phyloP scores from a whole-genome alignment of 148 eudicot species.

The Persicaria maculosa region DNA sequence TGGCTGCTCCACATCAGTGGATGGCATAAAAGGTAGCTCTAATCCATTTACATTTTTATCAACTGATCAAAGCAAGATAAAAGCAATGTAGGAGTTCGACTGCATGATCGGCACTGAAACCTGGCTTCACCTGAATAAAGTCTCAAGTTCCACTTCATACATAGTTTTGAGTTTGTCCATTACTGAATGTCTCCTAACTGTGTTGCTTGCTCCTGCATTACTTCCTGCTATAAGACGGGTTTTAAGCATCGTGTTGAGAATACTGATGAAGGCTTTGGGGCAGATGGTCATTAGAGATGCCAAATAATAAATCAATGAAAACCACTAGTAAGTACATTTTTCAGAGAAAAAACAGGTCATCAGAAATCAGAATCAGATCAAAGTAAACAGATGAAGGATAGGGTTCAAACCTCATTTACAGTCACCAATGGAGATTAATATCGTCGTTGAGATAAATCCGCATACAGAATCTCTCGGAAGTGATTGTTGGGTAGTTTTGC shows the following conservation, averaged over 20 bases:
- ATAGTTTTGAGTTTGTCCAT: not conserved
- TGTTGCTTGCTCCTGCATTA: not conserved
- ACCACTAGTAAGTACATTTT: not conserved
- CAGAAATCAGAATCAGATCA: not conserved
- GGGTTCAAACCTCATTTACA: slow-evolving; percentile 4
- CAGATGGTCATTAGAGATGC: not conserved
- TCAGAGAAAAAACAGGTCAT: not conserved
- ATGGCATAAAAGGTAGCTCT: too few relatives aligned
- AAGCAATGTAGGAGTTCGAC: not conserved
- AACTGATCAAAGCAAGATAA: not conserved
- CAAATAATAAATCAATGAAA: not conserved
- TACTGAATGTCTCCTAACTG: not conserved
- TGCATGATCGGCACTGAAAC: not conserved
- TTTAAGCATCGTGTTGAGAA: too few relatives aligned
- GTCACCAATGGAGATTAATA: not conserved
- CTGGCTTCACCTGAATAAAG: slow-evolving; percentile 5
- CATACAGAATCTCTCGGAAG: slow-evolving; percentile 5
- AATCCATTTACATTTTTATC: not conserved
- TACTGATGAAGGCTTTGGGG: not conserved
- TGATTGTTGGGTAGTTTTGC: not conserved
- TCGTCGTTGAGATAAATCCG: not conserved
- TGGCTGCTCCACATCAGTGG: too few relatives aligned
- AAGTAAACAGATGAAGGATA: not conserved
- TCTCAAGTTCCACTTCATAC: not conserved
- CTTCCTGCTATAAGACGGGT: not conserved